Evolutionary conservation across 768 basidiomycete genomes (phyloP).

Genomic region (Phanerochaete carnosa): DNA sequence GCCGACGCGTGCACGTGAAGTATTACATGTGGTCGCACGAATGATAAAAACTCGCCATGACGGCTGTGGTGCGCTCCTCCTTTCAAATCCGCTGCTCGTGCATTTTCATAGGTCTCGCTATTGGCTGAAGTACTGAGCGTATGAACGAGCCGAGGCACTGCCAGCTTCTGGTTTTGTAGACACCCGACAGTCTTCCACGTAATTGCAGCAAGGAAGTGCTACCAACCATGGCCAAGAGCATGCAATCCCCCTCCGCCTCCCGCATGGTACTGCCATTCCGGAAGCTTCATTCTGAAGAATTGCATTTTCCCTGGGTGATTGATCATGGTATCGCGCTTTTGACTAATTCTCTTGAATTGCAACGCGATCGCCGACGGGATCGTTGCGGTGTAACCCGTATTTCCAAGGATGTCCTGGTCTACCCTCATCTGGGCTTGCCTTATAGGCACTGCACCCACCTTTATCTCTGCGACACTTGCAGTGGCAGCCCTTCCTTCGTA

Average conservation of each 20-base stretch:
- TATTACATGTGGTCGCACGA: neutral
- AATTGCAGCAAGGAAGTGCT: neutral
- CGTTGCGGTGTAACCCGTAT: neutral
- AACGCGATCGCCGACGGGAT: neutral
- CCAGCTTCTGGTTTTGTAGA: neutral
- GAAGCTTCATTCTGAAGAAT: neutral
- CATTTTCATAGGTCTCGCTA: neutral
- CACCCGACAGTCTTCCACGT: neutral
- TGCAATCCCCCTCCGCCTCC: neutral
- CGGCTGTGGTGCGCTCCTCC: neutral
- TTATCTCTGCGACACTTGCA: neutral
- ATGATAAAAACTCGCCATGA: neutral
- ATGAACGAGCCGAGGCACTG: neutral
- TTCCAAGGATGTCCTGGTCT: neutral
- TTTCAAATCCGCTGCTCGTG: neutral
- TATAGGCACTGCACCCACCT: neutral
- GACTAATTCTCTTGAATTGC: neutral
- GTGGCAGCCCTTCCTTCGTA: slow-evolving; percentile 19
- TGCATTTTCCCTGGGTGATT: neutral
- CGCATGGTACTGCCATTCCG: neutral
- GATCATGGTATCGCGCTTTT: neutral
- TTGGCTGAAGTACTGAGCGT: neutral
- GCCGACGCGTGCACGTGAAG: neutral
- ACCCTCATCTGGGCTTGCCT: neutral
- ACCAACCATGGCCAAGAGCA: no score